Evolutionary conservation across 306 rosid species (phyloP).

Genomic region (Prinsepia uniflora): DNA sequence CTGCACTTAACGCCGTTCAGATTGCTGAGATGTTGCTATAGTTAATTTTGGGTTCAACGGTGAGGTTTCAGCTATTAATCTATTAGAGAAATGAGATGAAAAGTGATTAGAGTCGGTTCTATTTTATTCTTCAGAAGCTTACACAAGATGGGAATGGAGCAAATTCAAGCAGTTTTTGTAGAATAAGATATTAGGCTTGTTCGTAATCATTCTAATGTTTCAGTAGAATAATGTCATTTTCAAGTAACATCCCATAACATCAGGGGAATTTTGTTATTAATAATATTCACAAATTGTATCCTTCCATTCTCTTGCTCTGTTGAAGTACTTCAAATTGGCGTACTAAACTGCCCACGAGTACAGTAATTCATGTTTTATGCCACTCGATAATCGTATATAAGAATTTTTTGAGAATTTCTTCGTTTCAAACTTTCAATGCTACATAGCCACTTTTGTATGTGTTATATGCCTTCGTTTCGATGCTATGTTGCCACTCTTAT

Average conservation of each 20-base stretch:
- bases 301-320: neutral
- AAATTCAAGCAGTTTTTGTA: slow-evolving; percentile 14
- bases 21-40: slow-evolving; percentile 91
- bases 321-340: neutral
- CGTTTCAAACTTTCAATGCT: no score
- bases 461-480: neutral
- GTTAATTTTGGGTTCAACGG: neutral
- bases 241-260: neutral
- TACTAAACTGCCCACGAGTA: neutral
- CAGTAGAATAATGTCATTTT: slow-evolving; percentile 2
- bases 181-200: slow-evolving; percentile 8
- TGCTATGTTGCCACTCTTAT: no score
- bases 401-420: no score
- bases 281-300: neutral
- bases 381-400: no score
- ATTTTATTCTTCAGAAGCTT: neutral
- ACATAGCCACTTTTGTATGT: no score
- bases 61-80: slow-evolving; percentile 6
- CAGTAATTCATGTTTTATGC: neutral
- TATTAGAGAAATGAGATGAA: slow-evolving; percentile 6
- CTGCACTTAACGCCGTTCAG: slow-evolving; percentile 96
- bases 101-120: neutral
- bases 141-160: neutral
- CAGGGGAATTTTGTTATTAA: slow-evolving; percentile 18
- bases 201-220: neutral